Conservation (phyloP, 768 basidiomycete species). For the Boletales sp. region DNA sequence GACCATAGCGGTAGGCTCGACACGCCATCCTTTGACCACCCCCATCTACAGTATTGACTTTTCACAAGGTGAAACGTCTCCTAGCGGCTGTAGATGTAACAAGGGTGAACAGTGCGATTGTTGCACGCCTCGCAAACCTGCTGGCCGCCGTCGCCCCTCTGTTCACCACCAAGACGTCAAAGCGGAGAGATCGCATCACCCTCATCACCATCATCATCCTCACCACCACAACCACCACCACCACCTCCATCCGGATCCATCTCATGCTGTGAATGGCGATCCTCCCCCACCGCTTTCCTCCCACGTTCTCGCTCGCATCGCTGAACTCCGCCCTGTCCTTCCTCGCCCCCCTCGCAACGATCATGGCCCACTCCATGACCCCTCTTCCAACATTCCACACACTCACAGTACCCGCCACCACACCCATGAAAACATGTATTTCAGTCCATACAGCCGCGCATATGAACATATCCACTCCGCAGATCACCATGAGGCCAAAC, state of each 20-base stretch:
- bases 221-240: conserved; percentile 3
- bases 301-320: conserved; percentile 57
- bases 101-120: conserved; percentile 53
- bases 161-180: conserved; percentile 28
- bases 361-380: conserved; percentile 42
- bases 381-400: conserved; percentile 43
- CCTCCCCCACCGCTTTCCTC: conserved; percentile 32
- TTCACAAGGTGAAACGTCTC: conserved; percentile 42
- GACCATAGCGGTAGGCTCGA: conserved; percentile 65
- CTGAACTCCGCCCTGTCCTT: conserved; percentile 66
- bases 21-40: conserved; percentile 39
- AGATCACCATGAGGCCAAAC: conserved; percentile 30
- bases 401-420: conserved; percentile 44
- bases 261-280: conserved; percentile 6
- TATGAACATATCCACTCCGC: conserved; percentile 48
- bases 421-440: conserved; percentile 47
- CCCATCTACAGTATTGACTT: conserved; percentile 43
- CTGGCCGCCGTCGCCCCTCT: conserved; percentile 34
- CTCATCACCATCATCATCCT: conserved; percentile 3
- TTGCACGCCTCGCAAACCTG: conserved; percentile 46
- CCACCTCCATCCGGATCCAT: conserved; percentile 15
- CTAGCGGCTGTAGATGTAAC: conserved; percentile 46
- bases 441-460: conserved; percentile 67
- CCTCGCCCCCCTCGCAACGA: conserved; percentile 49
- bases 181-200: conserved; percentile 20